Evolutionary conservation across 306 rosid species (phyloP).

Genomic region (Pyrus communis): DNA sequence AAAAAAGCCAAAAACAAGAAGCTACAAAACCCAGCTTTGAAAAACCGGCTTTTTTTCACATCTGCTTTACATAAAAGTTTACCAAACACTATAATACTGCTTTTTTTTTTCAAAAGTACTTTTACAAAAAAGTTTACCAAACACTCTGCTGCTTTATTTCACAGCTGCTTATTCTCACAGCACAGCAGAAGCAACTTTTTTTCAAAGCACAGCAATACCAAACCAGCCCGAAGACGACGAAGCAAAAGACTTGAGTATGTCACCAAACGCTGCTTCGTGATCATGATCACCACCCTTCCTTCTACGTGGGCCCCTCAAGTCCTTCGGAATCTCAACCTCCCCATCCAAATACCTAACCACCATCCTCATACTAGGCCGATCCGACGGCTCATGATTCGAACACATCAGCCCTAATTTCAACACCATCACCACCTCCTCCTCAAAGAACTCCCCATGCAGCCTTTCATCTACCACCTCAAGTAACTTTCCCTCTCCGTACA

Average conservation of each 20-base stretch:
- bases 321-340: slow-evolving; percentile 38
- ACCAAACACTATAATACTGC: no score
- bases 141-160: no score
- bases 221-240: slow-evolving; percentile 62
- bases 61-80: no score
- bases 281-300: slow-evolving; percentile 5
- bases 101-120: no score
- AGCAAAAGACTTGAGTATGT: slow-evolving; percentile 47
- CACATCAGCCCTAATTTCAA: slow-evolving; percentile 66
- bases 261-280: slow-evolving; percentile 53
- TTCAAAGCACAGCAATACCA: no score
- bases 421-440: slow-evolving; percentile 37
- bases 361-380: slow-evolving; percentile 59
- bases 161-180: no score
- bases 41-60: no score
- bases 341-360: slow-evolving; percentile 64
- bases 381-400: slow-evolving; percentile 35
- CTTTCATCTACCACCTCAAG: slow-evolving; percentile 52
- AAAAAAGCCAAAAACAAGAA: no score
- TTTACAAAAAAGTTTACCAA: no score
- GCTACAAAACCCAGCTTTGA: no score
- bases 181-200: no score
- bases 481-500: slow-evolving; percentile 33
- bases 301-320: slow-evolving; percentile 29
- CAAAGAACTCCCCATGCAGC: slow-evolving; percentile 37